Percentiles rank a stretch among this genome's conserved stretches.
These are phyloP conservation scores for Wallacemonas collosoma DNA, from an alignment of 208 protist species.

Conservation along the genomic window DNA sequence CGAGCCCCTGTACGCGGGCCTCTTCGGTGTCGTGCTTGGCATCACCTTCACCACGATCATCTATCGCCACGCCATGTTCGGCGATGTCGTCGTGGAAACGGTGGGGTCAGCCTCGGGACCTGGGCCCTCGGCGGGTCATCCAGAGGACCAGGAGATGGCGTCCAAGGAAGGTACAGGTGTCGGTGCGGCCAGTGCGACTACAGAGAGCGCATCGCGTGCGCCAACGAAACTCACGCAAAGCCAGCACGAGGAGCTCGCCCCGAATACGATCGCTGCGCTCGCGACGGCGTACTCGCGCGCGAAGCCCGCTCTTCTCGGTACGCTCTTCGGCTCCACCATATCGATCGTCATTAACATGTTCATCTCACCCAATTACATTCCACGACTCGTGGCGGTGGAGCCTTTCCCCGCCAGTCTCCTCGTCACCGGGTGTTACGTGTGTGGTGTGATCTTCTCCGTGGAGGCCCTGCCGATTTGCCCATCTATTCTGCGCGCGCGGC, in stretches of 20 bases:
- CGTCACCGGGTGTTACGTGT: constrained; percentile 45
- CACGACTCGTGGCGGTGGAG: constrained; percentile 69
- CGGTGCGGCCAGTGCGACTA: background rate
- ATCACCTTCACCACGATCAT: constrained; percentile 54
- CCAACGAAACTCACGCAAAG: constrained; percentile 27
- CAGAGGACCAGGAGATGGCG: too few relatives aligned
- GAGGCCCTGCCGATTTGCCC: constrained; percentile 51
- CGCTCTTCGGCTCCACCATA: constrained; percentile 43
- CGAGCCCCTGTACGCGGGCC: constrained; percentile 50
- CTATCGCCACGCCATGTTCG: constrained; percentile 74
- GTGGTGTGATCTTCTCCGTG: constrained; percentile 53
- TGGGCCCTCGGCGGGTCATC: too few relatives aligned
- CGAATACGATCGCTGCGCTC: constrained; percentile 48
- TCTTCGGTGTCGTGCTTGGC: constrained; percentile 69
- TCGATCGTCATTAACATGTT: constrained; percentile 55
- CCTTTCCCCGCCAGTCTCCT: constrained; percentile 59
- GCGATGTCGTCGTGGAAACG: constrained; percentile 34
- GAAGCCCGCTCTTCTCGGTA: constrained; percentile 38
- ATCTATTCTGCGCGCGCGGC: constrained; percentile 18
- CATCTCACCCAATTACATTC: constrained; percentile 70
- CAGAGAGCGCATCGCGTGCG: background rate
- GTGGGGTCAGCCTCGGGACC: background rate
- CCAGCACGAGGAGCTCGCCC: constrained; percentile 22
- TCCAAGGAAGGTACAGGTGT: too few relatives aligned
- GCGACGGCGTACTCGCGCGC: constrained; percentile 42